phyloP scores from a whole-genome alignment of 163 green algal genomes.

The Scenedesmus sp. region DNA sequence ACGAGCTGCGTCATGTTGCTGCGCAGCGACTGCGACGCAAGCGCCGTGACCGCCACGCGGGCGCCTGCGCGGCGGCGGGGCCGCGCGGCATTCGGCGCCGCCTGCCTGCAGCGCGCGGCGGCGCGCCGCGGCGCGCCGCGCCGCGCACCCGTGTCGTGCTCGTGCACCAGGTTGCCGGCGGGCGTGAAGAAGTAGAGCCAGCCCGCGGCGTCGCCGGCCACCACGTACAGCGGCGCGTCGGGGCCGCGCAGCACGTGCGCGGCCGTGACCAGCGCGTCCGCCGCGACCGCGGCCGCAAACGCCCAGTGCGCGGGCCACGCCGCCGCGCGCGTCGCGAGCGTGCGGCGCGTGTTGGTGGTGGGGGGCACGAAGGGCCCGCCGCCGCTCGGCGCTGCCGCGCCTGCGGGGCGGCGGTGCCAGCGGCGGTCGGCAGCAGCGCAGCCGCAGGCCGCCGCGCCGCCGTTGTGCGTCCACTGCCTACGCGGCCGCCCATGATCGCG shows the following conservation, averaged over 20 bases:
- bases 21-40: neutral
- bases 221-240: neutral
- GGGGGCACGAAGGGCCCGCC: neutral
- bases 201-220: constrained; percentile 8
- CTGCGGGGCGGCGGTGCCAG: neutral
- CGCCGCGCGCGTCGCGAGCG: neutral
- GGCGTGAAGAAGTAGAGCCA: constrained; percentile 33
- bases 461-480: no score
- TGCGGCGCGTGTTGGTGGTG: constrained; percentile 23
- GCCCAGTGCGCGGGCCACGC: constrained; percentile 12
- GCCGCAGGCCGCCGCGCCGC: no score
- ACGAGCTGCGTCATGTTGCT: constrained; percentile 16
- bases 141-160: constrained; percentile 21
- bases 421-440: neutral
- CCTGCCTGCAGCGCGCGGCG: no score
- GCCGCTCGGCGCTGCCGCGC: no score
- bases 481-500: no score
- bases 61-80: constrained; percentile 2
- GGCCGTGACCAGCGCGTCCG: constrained; percentile 6
- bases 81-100: neutral
- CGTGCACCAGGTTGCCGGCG: constrained; percentile 17
- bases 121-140: no score
- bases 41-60: neutral
- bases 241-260: neutral
- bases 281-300: constrained; percentile 6